Percentiles rank a stretch among this genome's conserved stretches.
phyloP scores from a whole-genome alignment of 495 filamentous ascomycete genomes.

The Penicillium diatomitis region DNA sequence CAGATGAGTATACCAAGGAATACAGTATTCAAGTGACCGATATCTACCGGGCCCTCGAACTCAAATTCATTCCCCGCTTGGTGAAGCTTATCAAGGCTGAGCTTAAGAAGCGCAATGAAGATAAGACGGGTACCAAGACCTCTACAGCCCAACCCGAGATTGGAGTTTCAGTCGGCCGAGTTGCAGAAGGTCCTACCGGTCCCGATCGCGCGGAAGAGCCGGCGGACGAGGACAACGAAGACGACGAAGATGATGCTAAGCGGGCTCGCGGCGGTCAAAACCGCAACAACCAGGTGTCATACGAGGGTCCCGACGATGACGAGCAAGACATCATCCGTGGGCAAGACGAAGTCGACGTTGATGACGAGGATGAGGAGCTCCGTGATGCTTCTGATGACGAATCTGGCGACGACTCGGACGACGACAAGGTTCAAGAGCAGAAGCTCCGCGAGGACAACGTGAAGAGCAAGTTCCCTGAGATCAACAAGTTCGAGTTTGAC shows the following conservation, averaged over 20 bases:
- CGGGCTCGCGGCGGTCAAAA: constrained; percentile 65
- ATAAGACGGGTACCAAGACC: constrained; percentile 48
- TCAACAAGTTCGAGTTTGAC: constrained; percentile 74
- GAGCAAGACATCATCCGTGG: constrained; percentile 61
- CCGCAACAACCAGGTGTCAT: constrained; percentile 69
- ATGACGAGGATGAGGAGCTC: constrained; percentile 34
- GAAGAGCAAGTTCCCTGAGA: constrained; percentile 51
- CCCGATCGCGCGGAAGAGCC: constrained; percentile 50
- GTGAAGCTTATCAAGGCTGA: constrained; percentile 60
- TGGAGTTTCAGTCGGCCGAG: constrained; percentile 62
- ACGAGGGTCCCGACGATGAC: constrained; percentile 85
- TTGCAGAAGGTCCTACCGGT: constrained; percentile 50
- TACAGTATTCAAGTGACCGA: constrained; percentile 75
- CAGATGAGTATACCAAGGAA: constrained; percentile 69
- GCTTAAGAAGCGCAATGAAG: constrained; percentile 64
- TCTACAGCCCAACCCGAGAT: constrained; percentile 70
- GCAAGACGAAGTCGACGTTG: constrained; percentile 33
- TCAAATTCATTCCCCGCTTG: constrained; percentile 63
- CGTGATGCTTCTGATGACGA: constrained; percentile 8
- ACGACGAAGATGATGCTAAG: constrained; percentile 80
- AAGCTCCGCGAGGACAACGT: constrained; percentile 56
- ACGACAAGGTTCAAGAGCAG: constrained; percentile 31
- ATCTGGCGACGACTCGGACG: constrained; percentile 28
- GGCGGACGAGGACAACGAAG: constrained; percentile 65
- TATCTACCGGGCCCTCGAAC: constrained; percentile 69